Percentiles rank a stretch among this genome's conserved stretches.
Conservation (phyloP, 768 basidiomycete species). For the Podaxis carcinomalis region DNA sequence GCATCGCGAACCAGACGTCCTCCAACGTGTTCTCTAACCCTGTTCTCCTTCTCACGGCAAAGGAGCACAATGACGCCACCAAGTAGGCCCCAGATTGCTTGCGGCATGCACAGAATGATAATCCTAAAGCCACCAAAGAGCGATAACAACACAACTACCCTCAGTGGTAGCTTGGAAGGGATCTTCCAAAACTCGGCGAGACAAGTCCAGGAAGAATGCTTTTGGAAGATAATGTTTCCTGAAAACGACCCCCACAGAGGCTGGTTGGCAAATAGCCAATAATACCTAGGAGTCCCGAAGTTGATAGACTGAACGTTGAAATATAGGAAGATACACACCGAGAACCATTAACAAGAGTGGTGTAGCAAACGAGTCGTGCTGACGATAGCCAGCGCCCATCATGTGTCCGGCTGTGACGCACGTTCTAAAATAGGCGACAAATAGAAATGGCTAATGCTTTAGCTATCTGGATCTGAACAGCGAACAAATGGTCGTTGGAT, state of each 20-base stretch:
- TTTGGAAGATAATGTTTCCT: constrained; percentile 65
- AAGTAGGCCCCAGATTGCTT: constrained; percentile 48
- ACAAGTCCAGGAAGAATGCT: constrained; percentile 43
- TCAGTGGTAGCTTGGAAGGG: constrained; percentile 50
- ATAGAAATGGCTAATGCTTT: no score
- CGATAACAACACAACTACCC: constrained; percentile 55
- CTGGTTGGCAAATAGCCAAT: constrained; percentile 56
- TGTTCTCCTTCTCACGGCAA: no score
- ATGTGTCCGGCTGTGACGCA: constrained; percentile 41
- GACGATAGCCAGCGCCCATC: constrained; percentile 67
- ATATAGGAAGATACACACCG: constrained; percentile 33
- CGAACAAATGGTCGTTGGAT: no score
- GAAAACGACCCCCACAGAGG: constrained; percentile 56
- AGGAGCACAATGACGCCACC: no score
- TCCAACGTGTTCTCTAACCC: no score
- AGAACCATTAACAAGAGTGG: constrained; percentile 61
- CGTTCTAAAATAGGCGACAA: no score
- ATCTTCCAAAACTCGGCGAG: constrained; percentile 51
- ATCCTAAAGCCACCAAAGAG: constrained; percentile 48
- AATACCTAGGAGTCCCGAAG: constrained; percentile 22
- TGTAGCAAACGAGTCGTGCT: constrained; percentile 64
- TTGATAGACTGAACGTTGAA: not conserved
- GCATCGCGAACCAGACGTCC: no score
- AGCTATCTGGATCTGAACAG: no score
- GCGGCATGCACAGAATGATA: constrained; percentile 63